These are phyloP conservation scores for Trypanosoma cruzi DNA, from an alignment of 208 protist genomes.

Conservation along the genomic window DNA sequence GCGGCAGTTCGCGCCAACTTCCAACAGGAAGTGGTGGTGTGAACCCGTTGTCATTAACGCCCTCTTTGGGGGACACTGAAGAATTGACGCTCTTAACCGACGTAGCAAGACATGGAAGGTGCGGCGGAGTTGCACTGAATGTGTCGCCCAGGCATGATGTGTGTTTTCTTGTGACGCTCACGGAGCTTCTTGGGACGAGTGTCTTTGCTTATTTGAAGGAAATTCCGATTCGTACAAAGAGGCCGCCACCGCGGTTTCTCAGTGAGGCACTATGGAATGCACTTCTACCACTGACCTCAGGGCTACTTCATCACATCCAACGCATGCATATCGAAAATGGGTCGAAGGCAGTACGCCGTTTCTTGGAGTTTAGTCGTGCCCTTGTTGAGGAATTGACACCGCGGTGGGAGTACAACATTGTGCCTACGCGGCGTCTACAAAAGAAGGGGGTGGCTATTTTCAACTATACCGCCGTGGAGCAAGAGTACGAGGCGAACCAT, in stretches of 20 bases:
- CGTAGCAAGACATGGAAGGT: not conserved
- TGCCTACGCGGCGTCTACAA: conserved; percentile 14
- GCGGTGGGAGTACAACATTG: conserved; percentile 27
- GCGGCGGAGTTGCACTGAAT: not conserved
- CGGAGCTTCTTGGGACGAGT: conserved; percentile 7
- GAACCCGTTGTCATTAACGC: not conserved
- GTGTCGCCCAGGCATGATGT: not conserved
- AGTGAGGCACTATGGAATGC: conserved; percentile 18
- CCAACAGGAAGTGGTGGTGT: not conserved
- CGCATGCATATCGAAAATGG: not conserved
- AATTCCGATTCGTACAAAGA: conserved; percentile 5
- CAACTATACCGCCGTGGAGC: not conserved
- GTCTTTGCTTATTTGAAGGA: not conserved
- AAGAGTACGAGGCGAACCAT: conserved; percentile 18
- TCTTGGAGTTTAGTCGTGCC: conserved; percentile 1
- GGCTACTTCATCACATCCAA: conserved; percentile 6
- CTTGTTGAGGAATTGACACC: conserved; percentile 11
- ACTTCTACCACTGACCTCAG: conserved; percentile 5
- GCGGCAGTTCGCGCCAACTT: not conserved
- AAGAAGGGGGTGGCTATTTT: not conserved
- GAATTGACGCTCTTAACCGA: not conserved
- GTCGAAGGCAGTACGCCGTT: not conserved
- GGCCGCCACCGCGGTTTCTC: conserved; percentile 14
- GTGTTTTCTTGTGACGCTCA: conserved; percentile 7
- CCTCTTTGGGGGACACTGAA: not conserved